These are phyloP conservation scores for Debaryomyces castellii DNA, from an alignment of 805 yeast species.

Conservation along the genomic window DNA sequence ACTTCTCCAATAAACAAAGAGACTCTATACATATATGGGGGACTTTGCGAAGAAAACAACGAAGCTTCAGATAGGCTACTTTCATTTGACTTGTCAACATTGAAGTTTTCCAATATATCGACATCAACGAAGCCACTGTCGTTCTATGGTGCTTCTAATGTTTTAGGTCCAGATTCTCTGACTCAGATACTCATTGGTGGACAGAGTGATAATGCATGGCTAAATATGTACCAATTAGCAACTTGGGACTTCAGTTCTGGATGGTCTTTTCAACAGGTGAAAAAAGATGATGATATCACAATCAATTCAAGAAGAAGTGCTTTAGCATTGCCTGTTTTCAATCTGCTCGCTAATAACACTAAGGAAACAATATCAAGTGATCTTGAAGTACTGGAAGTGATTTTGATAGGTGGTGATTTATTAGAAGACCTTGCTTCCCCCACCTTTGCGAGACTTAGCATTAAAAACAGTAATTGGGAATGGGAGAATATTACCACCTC, in stretches of 20 bases:
- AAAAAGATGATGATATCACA: conserved; percentile 17
- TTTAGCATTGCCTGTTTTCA: conserved; percentile 55
- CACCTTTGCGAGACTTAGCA: conserved; percentile 36
- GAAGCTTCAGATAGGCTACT: conserved; percentile 42
- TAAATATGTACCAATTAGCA: conserved; percentile 70
- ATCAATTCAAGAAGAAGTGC: conserved; percentile 57
- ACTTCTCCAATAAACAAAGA: conserved; percentile 33
- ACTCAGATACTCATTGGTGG: conserved; percentile 67
- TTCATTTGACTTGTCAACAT: conserved; percentile 37
- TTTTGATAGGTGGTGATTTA: conserved; percentile 63
- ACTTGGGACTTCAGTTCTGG: conserved; percentile 64
- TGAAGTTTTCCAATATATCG: conserved; percentile 36
- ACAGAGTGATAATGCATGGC: conserved; percentile 60
- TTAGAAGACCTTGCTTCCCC: conserved; percentile 42
- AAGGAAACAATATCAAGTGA: conserved; percentile 26
- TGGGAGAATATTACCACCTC: conserved; percentile 32
- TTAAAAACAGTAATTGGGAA: conserved; percentile 29
- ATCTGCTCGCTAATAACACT: conserved; percentile 20
- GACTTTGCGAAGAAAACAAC: conserved; percentile 27
- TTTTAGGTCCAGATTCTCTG: conserved; percentile 45
- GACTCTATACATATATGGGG: conserved; percentile 57
- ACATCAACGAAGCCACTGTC: conserved; percentile 56
- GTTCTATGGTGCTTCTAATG: conserved; percentile 51
- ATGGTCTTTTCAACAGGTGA: conserved; percentile 58
- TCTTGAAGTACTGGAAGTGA: conserved; percentile 37